Conservation (phyloP, 2,329 filamentous ascomycete genomes). For the Penicillium verrucosum region DNA sequence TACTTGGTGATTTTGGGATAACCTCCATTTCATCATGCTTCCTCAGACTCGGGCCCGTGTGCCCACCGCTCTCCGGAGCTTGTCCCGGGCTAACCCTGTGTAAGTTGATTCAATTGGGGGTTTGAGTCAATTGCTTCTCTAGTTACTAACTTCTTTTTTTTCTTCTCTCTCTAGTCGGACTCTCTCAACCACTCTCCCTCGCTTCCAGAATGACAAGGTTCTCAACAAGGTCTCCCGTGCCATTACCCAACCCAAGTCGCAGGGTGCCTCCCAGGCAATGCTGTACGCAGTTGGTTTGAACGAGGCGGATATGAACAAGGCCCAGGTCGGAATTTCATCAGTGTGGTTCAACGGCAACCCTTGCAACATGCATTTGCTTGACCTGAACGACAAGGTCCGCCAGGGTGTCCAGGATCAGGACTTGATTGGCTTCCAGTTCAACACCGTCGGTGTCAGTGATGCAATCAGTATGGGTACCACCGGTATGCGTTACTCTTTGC, state of each 20-base stretch:
- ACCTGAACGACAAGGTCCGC: constrained; percentile 76
- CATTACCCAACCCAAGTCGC: constrained; percentile 96
- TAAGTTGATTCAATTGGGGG: constrained; percentile 7
- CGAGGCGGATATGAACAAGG: constrained; percentile 88
- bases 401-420: constrained; percentile 71
- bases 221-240: constrained; percentile 80
- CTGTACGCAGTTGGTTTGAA: constrained; percentile 89
- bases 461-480: constrained; percentile 97
- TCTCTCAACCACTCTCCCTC: constrained; percentile 46
- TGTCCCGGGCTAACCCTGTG: constrained; percentile 20
- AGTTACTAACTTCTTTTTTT: constrained; percentile 5
- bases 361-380: constrained; percentile 98
- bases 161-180: constrained; percentile 27
- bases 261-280: constrained; percentile 98
- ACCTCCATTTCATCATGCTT: constrained; percentile 17
- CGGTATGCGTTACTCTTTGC: constrained; percentile 92
- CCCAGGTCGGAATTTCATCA: constrained; percentile 95
- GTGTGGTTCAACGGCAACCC: constrained; percentile 98
- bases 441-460: constrained; percentile 96
- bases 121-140: constrained; percentile 1
- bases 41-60: constrained; percentile 26
- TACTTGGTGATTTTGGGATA: constrained; percentile 13
- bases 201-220: constrained; percentile 44
- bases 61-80: constrained; percentile 27
- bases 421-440: constrained; percentile 93